Base-by-base conservation (phyloP, 2,329 filamentous ascomycete genomes). In the Botrytis porri region DNA sequence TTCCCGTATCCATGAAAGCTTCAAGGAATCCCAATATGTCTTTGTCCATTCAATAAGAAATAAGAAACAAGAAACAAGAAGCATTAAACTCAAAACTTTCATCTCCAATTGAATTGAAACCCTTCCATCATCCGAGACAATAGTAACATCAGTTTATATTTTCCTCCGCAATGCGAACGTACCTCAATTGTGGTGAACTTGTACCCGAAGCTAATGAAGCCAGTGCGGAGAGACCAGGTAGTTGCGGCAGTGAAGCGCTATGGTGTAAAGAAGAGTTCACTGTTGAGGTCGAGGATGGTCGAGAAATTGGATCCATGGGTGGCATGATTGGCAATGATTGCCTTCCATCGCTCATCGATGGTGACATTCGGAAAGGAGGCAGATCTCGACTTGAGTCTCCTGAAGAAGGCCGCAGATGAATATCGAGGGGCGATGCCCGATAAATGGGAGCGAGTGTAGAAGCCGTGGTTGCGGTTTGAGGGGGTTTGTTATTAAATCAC, bases 201-300 rank as follows among this genome's bases (percentile, higher is more conserved):
- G 86, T 85, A 51, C 87, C 73, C 18, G 80, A 80, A 51, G 80
- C 86, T 77, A 89, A 83, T 71, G 87, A 88, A 61, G 89, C 88
- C 77, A 91, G 83, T 57, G 88, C 85, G 69, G 88, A 88, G 70
- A 91, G 81, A 37, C 86, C 87, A 37, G 88, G 88, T 67, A 90
- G 82, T 39, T 74, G 86, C 74, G 76, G 81, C 64, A 80, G 77
- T 72, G 77, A 81, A 64, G 82, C 80, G 84, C 82, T 79, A 82
- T 81, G 82, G 81, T 82, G 82, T 66, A 79, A 80, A 66, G 80
- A 80, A 8, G 84, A 83, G 72, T 83, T 83, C 76, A 84, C 83
- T 25, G 85, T 85, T 72, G 84, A 84, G 43, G 85, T 85, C 67
- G 87, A 87, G 7, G 86, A 86, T 39, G 85, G 85, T 63, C 86